phyloP scores from a whole-genome alignment of 1,284 basidiomycete species.

The Filobasidium uniguttulatum region DNA sequence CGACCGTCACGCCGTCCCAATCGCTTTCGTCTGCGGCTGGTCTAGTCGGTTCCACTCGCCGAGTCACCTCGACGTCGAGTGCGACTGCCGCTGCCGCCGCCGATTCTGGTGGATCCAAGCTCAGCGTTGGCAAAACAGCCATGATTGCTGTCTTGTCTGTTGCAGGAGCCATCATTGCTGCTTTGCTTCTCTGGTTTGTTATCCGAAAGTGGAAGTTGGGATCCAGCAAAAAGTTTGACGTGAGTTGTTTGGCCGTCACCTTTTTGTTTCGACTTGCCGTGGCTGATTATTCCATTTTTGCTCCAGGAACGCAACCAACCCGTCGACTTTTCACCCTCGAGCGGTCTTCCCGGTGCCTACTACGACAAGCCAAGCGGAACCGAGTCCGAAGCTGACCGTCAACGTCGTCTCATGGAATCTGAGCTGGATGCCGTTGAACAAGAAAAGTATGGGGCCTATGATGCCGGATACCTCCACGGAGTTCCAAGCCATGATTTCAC shows the following conservation, averaged over 20 bases:
- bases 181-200: slow-evolving; percentile 61
- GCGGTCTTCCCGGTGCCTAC: slow-evolving; percentile 1
- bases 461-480: background rate
- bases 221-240: slow-evolving; percentile 56
- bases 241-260: background rate
- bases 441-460: background rate
- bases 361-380: slow-evolving; percentile 9
- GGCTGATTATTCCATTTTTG: background rate
- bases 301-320: slow-evolving; percentile 10
- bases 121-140: slow-evolving; percentile 40
- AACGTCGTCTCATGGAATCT: slow-evolving; percentile 10
- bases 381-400: slow-evolving; percentile 9
- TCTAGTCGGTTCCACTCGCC: slow-evolving; percentile 1
- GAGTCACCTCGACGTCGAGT: slow-evolving; percentile 1
- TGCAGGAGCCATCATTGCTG: slow-evolving; percentile 50
- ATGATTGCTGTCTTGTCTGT: slow-evolving; percentile 54
- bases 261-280: background rate
- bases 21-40: background rate
- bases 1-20: slow-evolving; percentile 7
- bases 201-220: slow-evolving; percentile 78
- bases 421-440: slow-evolving; percentile 8
- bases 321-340: slow-evolving; percentile 12
- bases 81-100: slow-evolving; percentile 4
- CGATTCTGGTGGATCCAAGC: background rate
- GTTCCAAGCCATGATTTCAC: slow-evolving; percentile 9